These are phyloP conservation scores for Tolypocladium album DNA, from an alignment of 2,329 filamentous ascomycete species.

Conservation along the genomic window DNA sequence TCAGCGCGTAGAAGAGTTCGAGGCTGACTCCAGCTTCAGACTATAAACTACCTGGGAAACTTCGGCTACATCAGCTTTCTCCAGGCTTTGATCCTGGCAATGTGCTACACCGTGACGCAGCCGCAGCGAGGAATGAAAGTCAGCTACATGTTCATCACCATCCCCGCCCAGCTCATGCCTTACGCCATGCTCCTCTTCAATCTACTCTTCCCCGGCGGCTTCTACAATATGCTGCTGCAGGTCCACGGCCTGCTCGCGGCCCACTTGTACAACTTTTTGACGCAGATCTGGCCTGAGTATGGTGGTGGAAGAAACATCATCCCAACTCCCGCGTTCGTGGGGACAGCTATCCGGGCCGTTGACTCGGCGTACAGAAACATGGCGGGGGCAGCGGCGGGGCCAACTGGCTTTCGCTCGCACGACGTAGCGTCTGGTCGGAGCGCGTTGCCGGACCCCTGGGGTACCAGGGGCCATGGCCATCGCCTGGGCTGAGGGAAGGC, in stretches of 20 bases:
- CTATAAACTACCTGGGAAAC: conserved; percentile 20
- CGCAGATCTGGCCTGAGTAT: conserved; percentile 78
- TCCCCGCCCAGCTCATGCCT: conserved; percentile 74
- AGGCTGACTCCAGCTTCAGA: conserved; percentile 12
- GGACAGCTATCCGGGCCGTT: conserved; percentile 47
- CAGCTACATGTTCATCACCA: conserved; percentile 71
- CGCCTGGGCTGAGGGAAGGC: conserved; percentile 39
- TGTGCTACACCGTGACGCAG: conserved; percentile 76
- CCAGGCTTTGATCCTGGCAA: conserved; percentile 62
- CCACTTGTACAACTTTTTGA: conserved; percentile 84
- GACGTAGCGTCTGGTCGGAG: conserved; percentile 23
- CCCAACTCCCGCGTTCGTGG: conserved; percentile 62
- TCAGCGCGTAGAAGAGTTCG: neutral
- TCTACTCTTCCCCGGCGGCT: conserved; percentile 53
- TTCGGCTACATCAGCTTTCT: conserved; percentile 35
- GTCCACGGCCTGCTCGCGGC: conserved; percentile 74
- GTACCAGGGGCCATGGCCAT: conserved; percentile 48
- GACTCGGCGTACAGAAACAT: conserved; percentile 9
- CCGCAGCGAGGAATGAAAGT: conserved; percentile 70
- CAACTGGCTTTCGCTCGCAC: conserved; percentile 29
- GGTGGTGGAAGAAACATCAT: conserved; percentile 73
- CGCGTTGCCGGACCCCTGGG: conserved; percentile 52
- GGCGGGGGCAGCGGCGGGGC: conserved; percentile 55
- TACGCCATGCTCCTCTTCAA: conserved; percentile 68
- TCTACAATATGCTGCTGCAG: conserved; percentile 47